phyloP scores from a whole-genome alignment of 257 asterid species.

The Eustoma russellianum region DNA sequence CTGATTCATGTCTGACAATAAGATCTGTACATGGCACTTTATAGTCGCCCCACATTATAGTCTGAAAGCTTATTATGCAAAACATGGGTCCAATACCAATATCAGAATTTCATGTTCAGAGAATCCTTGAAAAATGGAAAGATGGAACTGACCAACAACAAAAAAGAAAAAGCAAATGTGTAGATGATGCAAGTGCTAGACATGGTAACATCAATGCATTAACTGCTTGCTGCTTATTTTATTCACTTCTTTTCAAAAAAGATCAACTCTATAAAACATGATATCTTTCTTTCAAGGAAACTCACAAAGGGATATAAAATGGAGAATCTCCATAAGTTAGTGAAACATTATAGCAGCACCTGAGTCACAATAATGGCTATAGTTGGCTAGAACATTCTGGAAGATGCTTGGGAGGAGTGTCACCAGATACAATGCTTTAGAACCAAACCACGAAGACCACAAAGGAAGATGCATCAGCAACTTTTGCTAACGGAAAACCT shows the following conservation, averaged over 20 bases:
- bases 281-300: constrained; percentile 3
- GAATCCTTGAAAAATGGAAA: background rate
- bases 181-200: too few species aligned
- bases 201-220: too few species aligned
- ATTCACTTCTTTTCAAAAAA: too few species aligned
- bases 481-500: constrained; percentile 10
- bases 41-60: too few species aligned
- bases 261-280: background rate
- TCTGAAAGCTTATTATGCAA: background rate
- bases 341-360: constrained; percentile 15
- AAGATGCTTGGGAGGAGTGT: too few species aligned
- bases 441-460: constrained; percentile 47
- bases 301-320: constrained; percentile 9
- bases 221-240: too few species aligned
- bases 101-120: background rate
- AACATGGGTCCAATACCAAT: background rate
- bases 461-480: constrained; percentile 33
- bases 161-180: constrained; percentile 10
- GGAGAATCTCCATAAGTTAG: constrained; percentile 22
- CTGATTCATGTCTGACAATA: too few species aligned
- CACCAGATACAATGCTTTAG: constrained; percentile 13
- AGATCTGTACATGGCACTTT: too few species aligned
- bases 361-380: constrained; percentile 4
- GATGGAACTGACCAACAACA: background rate
- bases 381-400: too few species aligned